Base-by-base conservation (phyloP, 1,139 yeast species). In the Scheffersomyces illinoinensis region DNA sequence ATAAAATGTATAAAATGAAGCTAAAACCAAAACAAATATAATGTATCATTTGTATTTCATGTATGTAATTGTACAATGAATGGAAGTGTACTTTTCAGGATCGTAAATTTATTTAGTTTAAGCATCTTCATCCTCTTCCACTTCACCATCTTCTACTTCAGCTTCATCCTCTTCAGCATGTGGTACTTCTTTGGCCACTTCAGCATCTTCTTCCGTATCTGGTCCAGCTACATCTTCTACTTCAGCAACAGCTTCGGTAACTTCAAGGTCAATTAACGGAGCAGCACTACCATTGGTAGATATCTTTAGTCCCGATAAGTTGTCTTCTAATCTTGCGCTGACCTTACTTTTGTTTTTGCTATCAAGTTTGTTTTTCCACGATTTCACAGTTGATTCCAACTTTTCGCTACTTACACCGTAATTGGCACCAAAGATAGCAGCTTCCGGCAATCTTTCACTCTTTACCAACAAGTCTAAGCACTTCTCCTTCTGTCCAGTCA, bases 371-470 rank as follows among this genome's bases (percentile, higher is more conserved):
- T 78, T 73, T 74, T 90, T 91, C 98, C 98, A 93, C 59, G 77
- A 73, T 43, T 77, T 76, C 54, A 91, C 83, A 46, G 86, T 76
- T 47, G 78, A 77, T 46, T 78, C 74, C 52, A 86, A 71, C 53
- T 76, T 75, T 4, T 64, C 68, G 24, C 76, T 72, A 58, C 84
- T 83, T 50, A 84, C 82, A 49, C 90, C 89, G 71, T 92, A 95
- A 55, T 96, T 89, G 56, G 85, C 80, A 49, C 91, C 92, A 65
- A 95, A 84, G 61, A 95, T 73, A 3, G 97, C 85, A 39, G 98
- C 98, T 74, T 95, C 99, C 3, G 97, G 82, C 62, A 79, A 82
- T 71, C 97, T 85, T 56, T 86, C 91, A 61, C 93, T 85, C 70
- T 85, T 82, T 58, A 84, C 79, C 67, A 95, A 83, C 64, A 96